These are phyloP conservation scores for Solanum virginianum DNA, from an alignment of 257 asterid genomes.

Conservation along the genomic window DNA sequence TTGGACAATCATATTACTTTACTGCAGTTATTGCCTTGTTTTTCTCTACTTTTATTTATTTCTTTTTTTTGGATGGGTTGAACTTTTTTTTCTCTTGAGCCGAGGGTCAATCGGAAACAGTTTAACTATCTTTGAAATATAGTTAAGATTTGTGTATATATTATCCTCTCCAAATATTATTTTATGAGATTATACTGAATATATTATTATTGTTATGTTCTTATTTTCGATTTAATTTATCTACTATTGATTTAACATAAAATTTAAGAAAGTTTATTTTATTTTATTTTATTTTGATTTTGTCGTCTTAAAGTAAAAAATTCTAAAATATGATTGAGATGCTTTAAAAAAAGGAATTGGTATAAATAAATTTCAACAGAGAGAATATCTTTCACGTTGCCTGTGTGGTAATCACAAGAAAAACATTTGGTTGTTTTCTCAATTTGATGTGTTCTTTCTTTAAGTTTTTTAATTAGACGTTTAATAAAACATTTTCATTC, in stretches of 20 bases:
- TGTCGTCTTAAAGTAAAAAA: not conserved
- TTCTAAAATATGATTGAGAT: not conserved
- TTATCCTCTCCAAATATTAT: no score
- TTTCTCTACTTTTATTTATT: no score
- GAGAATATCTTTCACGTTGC: not conserved
- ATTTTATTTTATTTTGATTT: not conserved
- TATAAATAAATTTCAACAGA: no score
- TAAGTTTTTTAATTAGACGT: no score
- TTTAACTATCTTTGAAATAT: not conserved
- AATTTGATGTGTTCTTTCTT: no score
- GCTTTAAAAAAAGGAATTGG: no score
- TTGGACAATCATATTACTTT: no score
- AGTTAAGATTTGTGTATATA: not conserved
- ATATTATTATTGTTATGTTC: not conserved
- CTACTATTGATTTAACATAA: not conserved
- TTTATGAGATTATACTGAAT: no score
- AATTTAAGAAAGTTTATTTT: not conserved
- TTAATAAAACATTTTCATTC: no score
- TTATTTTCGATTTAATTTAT: not conserved
- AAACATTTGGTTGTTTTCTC: no score
- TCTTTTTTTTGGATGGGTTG: not conserved
- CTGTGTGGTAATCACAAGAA: no score
- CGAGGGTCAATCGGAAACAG: not conserved
- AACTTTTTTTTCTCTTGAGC: not conserved
- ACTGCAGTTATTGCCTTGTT: no score